Conservation (phyloP, 768 basidiomycete genomes). For the Mycena floridula region DNA sequence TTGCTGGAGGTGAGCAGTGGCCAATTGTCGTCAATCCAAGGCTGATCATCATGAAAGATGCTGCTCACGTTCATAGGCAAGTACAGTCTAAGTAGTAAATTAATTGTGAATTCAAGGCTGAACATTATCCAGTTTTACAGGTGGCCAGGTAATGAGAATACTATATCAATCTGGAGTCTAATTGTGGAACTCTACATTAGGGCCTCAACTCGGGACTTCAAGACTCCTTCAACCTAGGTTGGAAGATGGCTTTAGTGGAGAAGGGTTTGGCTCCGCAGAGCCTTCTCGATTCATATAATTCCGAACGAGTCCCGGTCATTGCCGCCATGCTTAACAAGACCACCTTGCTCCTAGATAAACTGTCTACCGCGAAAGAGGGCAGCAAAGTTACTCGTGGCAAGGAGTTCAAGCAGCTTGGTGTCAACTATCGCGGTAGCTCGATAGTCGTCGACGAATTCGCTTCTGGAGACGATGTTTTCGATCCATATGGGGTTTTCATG, state of each 20-base stretch:
- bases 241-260: constrained; percentile 38
- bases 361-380: constrained; percentile 2
- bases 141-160: constrained; percentile 26
- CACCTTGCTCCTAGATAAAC: constrained; percentile 20
- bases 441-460: constrained; percentile 29
- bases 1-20: constrained; percentile 48
- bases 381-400: constrained; percentile 8
- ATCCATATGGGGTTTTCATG: constrained; percentile 7
- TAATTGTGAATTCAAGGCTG: too few species aligned
- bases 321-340: constrained; percentile 37
- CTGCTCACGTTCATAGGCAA: constrained; percentile 37
- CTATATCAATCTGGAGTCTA: neutral
- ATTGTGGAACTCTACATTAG: constrained; percentile 17
- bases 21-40: too few species aligned
- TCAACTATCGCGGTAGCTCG: constrained; percentile 39
- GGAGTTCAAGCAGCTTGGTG: constrained; percentile 29
- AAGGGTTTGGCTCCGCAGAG: constrained; percentile 26
- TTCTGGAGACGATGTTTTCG: constrained; percentile 7
- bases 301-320: constrained; percentile 40
- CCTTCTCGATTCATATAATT: constrained; percentile 34
- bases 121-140: too few species aligned
- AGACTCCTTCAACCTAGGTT: constrained; percentile 35
- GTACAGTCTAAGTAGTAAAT: too few species aligned
- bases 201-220: constrained; percentile 33
- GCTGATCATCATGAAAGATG: too few species aligned